Base-by-base conservation (phyloP, 108 stramenopile species). In the Mediolabrus comicus region DNA sequence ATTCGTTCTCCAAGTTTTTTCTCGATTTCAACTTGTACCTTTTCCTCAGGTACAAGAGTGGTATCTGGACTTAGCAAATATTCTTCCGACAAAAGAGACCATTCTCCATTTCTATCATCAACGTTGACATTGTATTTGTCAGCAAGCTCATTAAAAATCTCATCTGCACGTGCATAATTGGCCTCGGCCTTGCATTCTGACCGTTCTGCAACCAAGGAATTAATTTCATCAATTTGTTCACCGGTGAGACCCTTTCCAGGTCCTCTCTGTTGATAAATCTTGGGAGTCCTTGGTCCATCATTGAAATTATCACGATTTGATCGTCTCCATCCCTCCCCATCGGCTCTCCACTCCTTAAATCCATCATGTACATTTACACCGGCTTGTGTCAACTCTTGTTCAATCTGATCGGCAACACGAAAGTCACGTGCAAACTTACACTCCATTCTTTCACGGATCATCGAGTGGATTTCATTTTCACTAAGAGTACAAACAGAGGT, bases 391-490 rank as follows among this genome's bases (percentile, higher is more conserved):
- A 81, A 62, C 4, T 75, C 69, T 53, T 68, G 28, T 33, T 70
- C 27, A 22, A 81, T 67, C 14, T 62, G 57, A 62, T 81, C 80
- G n/a, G 80, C 80, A 54, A 33, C 53, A 38, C 59, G 57, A 54
- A 66, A 81, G 32, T 81, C 51, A 10, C 80, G 54, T 22, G 39
- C 75, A 59, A 88, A 53, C 69, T 90, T 91, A 62, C 73, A 79
- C 67, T 86, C 73, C 41, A 91, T 67, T 24, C 90, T 67, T 53
- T 80, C 84, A 2, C 79, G 80, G 33, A 94, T 54, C 53, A 87
- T 51, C 10, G 33, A 73, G 56, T 90, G 77, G 49, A 94, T 85
- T 60, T 91, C 87, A 19, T 25, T 53, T 55, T 89, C 89, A 2
- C 75, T 28, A 13, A 92, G 68, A 26, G 16, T 34, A 31, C 75